Percentiles rank a stretch among this genome's conserved stretches.
These are phyloP conservation scores for Lipomyces japonicus DNA, from an alignment of 805 yeast species.

Conservation along the genomic window DNA sequence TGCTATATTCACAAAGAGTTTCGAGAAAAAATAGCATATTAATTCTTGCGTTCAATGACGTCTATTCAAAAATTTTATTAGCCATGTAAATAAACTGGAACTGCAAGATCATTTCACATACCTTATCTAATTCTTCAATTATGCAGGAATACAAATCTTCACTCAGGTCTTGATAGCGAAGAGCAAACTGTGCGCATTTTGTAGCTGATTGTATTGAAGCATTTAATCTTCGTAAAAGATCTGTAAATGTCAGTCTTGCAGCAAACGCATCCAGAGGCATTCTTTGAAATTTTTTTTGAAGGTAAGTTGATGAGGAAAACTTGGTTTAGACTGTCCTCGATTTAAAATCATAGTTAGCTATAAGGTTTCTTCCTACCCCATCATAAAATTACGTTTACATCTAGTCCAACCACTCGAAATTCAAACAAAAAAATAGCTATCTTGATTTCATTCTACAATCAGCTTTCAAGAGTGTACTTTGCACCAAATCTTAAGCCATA, in stretches of 20 bases:
- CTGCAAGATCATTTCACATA: slow-evolving; percentile 8
- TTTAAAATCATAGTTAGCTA: no score
- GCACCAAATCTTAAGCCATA: no score
- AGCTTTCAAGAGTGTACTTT: no score
- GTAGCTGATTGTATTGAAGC: slow-evolving; percentile 51
- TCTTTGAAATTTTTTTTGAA: no score
- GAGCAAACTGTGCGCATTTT: slow-evolving; percentile 54
- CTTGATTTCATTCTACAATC: no score
- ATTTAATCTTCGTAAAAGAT: slow-evolving; percentile 58
- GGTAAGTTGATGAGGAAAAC: no score
- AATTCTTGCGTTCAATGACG: slow-evolving; percentile 57
- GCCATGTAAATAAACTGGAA: not conserved
- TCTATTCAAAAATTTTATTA: slow-evolving; percentile 27
- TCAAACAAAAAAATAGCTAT: no score
- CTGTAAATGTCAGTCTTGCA: slow-evolving; percentile 70
- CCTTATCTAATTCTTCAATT: slow-evolving; percentile 51
- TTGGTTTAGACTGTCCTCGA: no score
- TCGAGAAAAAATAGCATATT: slow-evolving; percentile 70
- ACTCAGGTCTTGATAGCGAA: slow-evolving; percentile 51
- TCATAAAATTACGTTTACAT: no score
- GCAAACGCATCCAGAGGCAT: slow-evolving; percentile 76
- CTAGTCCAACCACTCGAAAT: no score
- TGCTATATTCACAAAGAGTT: slow-evolving; percentile 44
- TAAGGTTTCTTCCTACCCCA: no score
- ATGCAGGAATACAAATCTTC: slow-evolving; percentile 69